phyloP scores from a whole-genome alignment of 495 filamentous ascomycete species.

The Usnea hakonensis region DNA sequence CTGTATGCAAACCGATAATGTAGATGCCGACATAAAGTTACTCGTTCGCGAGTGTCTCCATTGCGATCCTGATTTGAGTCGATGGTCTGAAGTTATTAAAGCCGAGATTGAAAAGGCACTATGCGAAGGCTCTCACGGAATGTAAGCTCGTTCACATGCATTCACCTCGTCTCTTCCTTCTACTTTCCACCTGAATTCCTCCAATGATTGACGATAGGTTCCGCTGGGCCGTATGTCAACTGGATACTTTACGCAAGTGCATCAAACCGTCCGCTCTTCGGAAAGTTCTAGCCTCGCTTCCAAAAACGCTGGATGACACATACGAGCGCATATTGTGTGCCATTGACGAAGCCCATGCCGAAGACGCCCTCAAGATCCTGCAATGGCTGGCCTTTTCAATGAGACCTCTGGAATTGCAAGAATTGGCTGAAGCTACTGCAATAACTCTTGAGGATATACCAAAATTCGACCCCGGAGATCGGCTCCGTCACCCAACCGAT shows the following conservation, averaged over 20 bases:
- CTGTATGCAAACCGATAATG: constrained; percentile 13
- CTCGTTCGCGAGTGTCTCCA: constrained; percentile 27
- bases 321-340: constrained; percentile 30
- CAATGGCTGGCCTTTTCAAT: constrained; percentile 28
- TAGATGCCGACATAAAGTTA: constrained; percentile 27
- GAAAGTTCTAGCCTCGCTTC: constrained; percentile 29
- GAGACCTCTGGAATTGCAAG: constrained; percentile 21
- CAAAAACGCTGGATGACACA: constrained; percentile 32
- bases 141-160: too few relatives aligned
- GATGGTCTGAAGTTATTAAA: constrained; percentile 24
- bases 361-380: constrained; percentile 23
- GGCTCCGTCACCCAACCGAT: constrained; percentile 20
- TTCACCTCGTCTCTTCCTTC: too few relatives aligned
- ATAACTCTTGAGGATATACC: neutral
- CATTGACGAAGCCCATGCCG: constrained; percentile 21
- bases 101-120: constrained; percentile 26
- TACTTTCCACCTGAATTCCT: constrained; percentile 32
- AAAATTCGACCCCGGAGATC: constrained; percentile 22
- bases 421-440: constrained; percentile 25
- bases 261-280: constrained; percentile 21
- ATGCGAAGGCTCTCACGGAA: constrained; percentile 27
- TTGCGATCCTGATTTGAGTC: constrained; percentile 23
- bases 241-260: constrained; percentile 32
- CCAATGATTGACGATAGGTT: constrained; percentile 39
- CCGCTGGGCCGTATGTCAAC: constrained; percentile 36